phyloP scores from a whole-genome alignment of 1,284 basidiomycete species.

The Boletellus dicymbophilus region DNA sequence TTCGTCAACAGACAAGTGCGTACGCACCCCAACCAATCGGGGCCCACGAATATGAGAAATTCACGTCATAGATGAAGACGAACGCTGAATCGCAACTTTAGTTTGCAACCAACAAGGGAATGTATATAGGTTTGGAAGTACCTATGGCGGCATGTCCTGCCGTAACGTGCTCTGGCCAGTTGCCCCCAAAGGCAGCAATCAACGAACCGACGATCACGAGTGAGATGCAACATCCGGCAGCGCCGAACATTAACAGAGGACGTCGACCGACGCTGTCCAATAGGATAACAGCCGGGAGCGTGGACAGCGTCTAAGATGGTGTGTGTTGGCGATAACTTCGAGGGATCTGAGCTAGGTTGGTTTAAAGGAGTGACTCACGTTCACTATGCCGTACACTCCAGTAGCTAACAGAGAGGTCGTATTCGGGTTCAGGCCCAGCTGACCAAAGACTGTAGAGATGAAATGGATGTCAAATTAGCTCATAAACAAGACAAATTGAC shows the following conservation, averaged over 20 bases:
- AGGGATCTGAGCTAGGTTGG: neutral
- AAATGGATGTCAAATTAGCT: neutral
- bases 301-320: constrained; percentile 22
- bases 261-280: constrained; percentile 35
- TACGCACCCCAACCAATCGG: constrained; percentile 37
- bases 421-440: constrained; percentile 33
- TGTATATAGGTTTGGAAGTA: neutral
- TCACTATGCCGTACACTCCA: constrained; percentile 34
- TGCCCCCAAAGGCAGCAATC: constrained; percentile 28
- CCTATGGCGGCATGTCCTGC: constrained; percentile 35
- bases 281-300: constrained; percentile 31
- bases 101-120: neutral
- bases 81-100: constrained; percentile 25
- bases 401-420: constrained; percentile 35
- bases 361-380: constrained; percentile 23
- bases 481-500: neutral
- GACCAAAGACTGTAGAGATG: constrained; percentile 29
- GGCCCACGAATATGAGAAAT: constrained; percentile 39
- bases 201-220: constrained; percentile 32
- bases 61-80: constrained; percentile 34
- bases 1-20: neutral
- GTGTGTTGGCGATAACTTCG: neutral
- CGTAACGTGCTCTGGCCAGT: constrained; percentile 27
- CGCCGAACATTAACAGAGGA: constrained; percentile 34
- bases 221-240: constrained; percentile 31